phyloP scores from a whole-genome alignment of 2,329 filamentous ascomycete genomes.

The Epichloe amarillans region DNA sequence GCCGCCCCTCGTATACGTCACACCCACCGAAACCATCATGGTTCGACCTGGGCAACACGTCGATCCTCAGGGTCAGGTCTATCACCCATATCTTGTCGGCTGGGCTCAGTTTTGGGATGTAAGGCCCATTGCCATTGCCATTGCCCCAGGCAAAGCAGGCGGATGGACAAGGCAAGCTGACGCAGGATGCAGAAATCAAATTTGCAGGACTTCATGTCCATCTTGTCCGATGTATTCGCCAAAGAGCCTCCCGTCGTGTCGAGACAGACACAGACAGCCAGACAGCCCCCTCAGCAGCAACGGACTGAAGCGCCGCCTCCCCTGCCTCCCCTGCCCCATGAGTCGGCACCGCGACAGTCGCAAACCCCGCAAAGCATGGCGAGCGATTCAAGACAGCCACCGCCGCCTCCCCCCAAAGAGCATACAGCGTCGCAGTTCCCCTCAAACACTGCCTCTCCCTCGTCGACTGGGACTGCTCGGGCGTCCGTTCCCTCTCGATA shows the following conservation, averaged over 20 bases:
- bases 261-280: slow-evolving; percentile 36
- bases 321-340: slow-evolving; percentile 61
- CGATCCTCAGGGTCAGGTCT: slow-evolving; percentile 81
- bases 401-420: slow-evolving; percentile 36
- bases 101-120: slow-evolving; percentile 90
- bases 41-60: slow-evolving; percentile 91
- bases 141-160: neutral
- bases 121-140: slow-evolving; percentile 19
- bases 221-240: slow-evolving; percentile 76
- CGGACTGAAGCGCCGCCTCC: slow-evolving; percentile 42
- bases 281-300: slow-evolving; percentile 19
- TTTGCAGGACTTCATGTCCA: slow-evolving; percentile 66
- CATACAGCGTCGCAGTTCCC: slow-evolving; percentile 14
- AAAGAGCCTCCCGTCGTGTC: slow-evolving; percentile 89
- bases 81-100: slow-evolving; percentile 86
- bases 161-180: slow-evolving; percentile 1
- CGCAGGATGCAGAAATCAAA: slow-evolving; percentile 53
- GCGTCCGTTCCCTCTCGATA: slow-evolving; percentile 25
- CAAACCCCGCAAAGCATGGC: slow-evolving; percentile 18
- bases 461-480: slow-evolving; percentile 8
- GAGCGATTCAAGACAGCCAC: slow-evolving; percentile 27
- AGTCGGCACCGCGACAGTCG: slow-evolving; percentile 35
- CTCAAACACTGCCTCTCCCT: slow-evolving; percentile 13
- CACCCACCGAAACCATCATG: slow-evolving; percentile 75
- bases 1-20: slow-evolving; percentile 79